Percentiles rank a stretch among this genome's conserved stretches.
These are phyloP conservation scores for Candida nonsorbophila DNA, from an alignment of 805 yeast genomes.

Conservation along the genomic window DNA sequence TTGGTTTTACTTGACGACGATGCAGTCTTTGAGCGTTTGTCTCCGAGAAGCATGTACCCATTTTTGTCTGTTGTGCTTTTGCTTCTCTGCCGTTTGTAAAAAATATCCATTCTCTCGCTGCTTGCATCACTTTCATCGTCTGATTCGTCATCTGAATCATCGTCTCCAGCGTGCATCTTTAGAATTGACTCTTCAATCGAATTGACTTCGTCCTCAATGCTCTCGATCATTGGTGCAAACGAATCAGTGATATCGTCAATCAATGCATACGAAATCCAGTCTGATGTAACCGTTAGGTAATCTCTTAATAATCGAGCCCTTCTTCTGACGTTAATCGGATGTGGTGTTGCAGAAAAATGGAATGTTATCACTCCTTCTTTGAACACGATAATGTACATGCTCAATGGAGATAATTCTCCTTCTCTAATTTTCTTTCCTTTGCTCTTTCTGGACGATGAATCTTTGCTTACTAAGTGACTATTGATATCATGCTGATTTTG, in stretches of 20 bases:
- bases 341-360: slow-evolving; percentile 93
- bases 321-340: slow-evolving; percentile 91
- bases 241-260: slow-evolving; percentile 97
- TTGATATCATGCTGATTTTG: too few species aligned
- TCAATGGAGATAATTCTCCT: slow-evolving; percentile 77
- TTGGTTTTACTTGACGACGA: slow-evolving; percentile 26
- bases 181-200: slow-evolving; percentile 90
- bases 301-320: slow-evolving; percentile 85
- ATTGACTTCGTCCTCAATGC: slow-evolving; percentile 91
- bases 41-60: slow-evolving; percentile 7
- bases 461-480: slow-evolving; percentile 6
- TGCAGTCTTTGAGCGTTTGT: slow-evolving; percentile 1
- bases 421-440: slow-evolving; percentile 30
- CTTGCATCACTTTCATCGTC: slow-evolving; percentile 24
- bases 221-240: slow-evolving; percentile 92
- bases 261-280: slow-evolving; percentile 95
- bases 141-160: slow-evolving; percentile 38
- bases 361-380: slow-evolving; percentile 87
- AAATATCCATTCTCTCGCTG: slow-evolving; percentile 17
- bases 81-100: slow-evolving; percentile 29
- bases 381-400: slow-evolving; percentile 90
- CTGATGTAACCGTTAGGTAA: slow-evolving; percentile 84
- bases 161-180: slow-evolving; percentile 71
- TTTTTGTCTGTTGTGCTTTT: slow-evolving; percentile 31
- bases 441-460: slow-evolving; percentile 16